Base-by-base conservation (phyloP, 345 rosid genomes). In the Brassica incana region DNA sequence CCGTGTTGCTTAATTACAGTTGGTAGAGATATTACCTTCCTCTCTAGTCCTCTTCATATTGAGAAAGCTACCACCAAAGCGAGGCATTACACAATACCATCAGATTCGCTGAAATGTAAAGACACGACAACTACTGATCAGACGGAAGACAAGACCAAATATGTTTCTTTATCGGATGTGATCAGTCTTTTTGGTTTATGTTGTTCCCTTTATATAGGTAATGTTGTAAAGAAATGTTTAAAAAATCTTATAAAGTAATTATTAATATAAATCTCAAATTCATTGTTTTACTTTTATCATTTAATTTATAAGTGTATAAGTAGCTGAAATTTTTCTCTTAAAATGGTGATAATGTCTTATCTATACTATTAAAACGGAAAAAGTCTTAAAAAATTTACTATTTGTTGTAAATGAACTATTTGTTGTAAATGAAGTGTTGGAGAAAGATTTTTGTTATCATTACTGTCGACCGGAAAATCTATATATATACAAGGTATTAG, bases 11-110 rank as follows among this genome's bases (percentile, higher is more conserved):
- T 59, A 5, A 25, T 62, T 8, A 78, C 90, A 94, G 98, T 83
- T 92, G 84, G 97, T 88, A 81, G 98, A 92, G 89, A 89, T 94
- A 80, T 68, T 92, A 72, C 98, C 98, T 12, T 94, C 97, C 6
- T 82, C 90, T 4, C 78, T 94, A 86, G 97, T 90, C 67, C 97
- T 92, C 48, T 90, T 88, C 87, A 90, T 94, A 73, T 81, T 94
- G 86, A 88, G 98, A 87, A 94, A 94, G 87, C 78, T 94, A 82
- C 98, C 98, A 45, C 96, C 98, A 10, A 94, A 87, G 82, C 91
- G 98, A 20, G 89, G 91, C 14, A 85, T 87, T 69, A 88, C 98
- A 16, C 97, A 92, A 56, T 92, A 94, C 79, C 90, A 90, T 84
- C 92, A 88, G 52, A 88, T 94, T 33, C 90, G 92, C 71, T 90